A percentile compares a stretch with the other conserved stretches of the same genome.
These are phyloP conservation scores for Typha latifolia DNA, from an alignment of 176 grass and related monocot species.

Conservation along the genomic window DNA sequence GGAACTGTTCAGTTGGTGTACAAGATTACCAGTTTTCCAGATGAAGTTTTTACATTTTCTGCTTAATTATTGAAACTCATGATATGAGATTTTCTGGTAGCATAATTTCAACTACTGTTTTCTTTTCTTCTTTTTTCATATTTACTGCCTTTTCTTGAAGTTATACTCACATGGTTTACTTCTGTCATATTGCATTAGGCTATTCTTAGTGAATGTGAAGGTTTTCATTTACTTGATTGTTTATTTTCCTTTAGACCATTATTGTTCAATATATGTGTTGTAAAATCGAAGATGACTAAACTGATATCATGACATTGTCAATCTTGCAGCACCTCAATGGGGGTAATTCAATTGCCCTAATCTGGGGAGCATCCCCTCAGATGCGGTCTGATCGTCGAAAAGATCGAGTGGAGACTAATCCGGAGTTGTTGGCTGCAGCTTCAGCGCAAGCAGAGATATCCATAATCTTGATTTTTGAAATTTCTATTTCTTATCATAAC, in stretches of 20 bases:
- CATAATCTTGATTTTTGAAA: conserved; percentile 15
- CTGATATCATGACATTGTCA: background rate
- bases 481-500: conserved; percentile 7
- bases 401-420: conserved; percentile 97
- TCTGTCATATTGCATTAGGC: no score
- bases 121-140: no score
- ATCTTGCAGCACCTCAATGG: conserved; percentile 33
- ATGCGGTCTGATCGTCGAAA: conserved; percentile 95
- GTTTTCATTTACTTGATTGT: background rate
- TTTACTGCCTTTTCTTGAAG: no score
- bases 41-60: background rate
- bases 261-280: background rate
- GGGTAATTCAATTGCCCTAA: conserved; percentile 45
- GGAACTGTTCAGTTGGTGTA: background rate
- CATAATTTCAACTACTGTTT: no score
- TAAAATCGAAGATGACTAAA: background rate
- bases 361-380: conserved; percentile 98
- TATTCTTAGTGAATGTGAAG: no score
- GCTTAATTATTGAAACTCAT: no score
- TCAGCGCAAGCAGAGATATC: conserved; percentile 92
- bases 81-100: no score
- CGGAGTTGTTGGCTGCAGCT: conserved; percentile 78
- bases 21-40: background rate
- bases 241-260: background rate
- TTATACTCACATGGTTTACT: no score